phyloP scores from a whole-genome alignment of 1,284 basidiomycete species.

The Caloboletus firmus region DNA sequence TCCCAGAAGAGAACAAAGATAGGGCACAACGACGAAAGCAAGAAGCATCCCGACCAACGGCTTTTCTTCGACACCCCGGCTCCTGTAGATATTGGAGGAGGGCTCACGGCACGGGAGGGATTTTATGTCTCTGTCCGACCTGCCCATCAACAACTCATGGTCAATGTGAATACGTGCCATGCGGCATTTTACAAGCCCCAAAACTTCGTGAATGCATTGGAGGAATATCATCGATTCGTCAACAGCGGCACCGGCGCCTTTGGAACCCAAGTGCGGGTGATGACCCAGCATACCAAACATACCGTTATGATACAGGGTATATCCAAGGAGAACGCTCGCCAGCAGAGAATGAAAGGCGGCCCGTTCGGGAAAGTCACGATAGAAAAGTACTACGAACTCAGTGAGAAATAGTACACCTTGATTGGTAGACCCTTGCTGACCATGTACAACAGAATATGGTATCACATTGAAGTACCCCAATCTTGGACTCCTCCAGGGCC shows the following conservation, averaged over 20 bases:
- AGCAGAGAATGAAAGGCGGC: conserved; percentile 38
- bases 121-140: conserved; percentile 78
- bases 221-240: conserved; percentile 48
- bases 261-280: conserved; percentile 58
- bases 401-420: conserved; percentile 41
- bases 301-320: conserved; percentile 60
- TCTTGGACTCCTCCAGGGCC: conserved; percentile 62
- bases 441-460: conserved; percentile 49
- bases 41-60: conserved; percentile 33
- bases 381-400: conserved; percentile 59
- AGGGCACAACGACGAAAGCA: conserved; percentile 39
- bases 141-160: conserved; percentile 69
- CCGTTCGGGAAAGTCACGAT: conserved; percentile 56
- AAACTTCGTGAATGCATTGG: conserved; percentile 59
- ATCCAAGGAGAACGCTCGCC: conserved; percentile 44
- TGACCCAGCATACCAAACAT: conserved; percentile 56
- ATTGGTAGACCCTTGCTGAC: not conserved
- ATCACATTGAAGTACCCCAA: conserved; percentile 50
- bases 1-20: conserved; percentile 40
- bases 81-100: conserved; percentile 29
- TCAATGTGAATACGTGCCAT: conserved; percentile 77
- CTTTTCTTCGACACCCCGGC: conserved; percentile 39
- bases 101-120: conserved; percentile 68
- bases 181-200: conserved; percentile 72
- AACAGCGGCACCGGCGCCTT: conserved; percentile 53